These are phyloP conservation scores for Botrytis elliptica DNA, from an alignment of 2,329 filamentous ascomycete species.

Conservation along the genomic window DNA sequence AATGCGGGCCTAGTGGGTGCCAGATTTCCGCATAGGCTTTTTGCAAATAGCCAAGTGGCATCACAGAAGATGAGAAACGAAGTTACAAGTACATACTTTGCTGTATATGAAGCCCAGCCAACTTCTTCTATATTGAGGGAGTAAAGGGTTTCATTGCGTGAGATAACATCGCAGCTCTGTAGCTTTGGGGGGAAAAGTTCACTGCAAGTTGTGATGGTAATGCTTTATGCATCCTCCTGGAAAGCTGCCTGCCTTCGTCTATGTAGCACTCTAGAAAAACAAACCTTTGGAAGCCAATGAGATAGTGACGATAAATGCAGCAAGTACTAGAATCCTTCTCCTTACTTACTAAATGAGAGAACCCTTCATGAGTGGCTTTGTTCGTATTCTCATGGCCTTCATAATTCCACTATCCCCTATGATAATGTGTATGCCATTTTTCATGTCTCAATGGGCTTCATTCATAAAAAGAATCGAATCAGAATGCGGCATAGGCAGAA, in stretches of 20 bases:
- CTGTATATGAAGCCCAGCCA: neutral
- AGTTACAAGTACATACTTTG: neutral
- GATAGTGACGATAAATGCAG: neutral
- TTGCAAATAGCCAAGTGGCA: neutral
- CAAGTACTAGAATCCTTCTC: neutral
- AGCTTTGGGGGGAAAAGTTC: fast-evolving
- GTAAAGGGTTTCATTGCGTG: neutral
- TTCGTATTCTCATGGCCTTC: too few relatives aligned
- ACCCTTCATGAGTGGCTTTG: neutral
- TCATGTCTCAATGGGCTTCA: neutral
- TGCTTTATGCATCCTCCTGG: neutral
- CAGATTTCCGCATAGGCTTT: fast-evolving
- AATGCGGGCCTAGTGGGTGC: neutral
- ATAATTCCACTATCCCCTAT: neutral
- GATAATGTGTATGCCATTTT: neutral
- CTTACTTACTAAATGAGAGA: neutral
- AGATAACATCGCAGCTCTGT: neutral
- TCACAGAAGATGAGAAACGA: neutral
- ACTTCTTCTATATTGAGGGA: neutral
- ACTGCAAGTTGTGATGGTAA: neutral
- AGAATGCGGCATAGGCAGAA: fast-evolving
- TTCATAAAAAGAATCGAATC: fast-evolving
- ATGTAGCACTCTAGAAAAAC: neutral
- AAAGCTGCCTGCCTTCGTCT: neutral
- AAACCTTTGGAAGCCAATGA: neutral